Base-by-base conservation (phyloP, 805 yeast genomes). In the Millerozyma acaciae region DNA sequence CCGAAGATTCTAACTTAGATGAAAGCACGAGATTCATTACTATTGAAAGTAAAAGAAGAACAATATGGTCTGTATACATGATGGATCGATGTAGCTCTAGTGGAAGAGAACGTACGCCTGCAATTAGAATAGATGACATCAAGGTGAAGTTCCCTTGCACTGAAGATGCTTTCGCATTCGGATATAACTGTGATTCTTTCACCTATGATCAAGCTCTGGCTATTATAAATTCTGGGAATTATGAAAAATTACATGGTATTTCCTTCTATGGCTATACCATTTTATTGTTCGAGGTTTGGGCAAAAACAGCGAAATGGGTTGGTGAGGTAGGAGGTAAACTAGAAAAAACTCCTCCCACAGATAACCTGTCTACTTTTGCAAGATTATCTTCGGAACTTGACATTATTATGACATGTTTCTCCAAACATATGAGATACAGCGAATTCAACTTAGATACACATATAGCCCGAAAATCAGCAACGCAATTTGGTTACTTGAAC, bases 21-120 rank as follows among this genome's bases (percentile, higher is more conserved):
- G 48, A 45, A n/a, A 28, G 33, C 5, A 32, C 41, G 8, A 21
- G 30, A 8, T 49, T 50, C 21, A 50, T 63, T 14, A 36, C 45
- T 5, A 33, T 41, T 9, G 70, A 65, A 33, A 46, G 54, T 18
- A 53, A 59, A 39, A 30, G 66, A 21, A 39, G 70, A 27, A 62
- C 70, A 3, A 43, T 64, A 4, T 65, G 70, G 70, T 42, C 60
- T 4, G 65, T 62, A 8, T 62, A 56, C 33, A 61, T 64, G 67
- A 61, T 65, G 68, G 70, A 64, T 39, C 35, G 66, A 22, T 61
- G 68, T 35, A 62, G 55, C 22, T 53, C 64, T 6, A 55, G 64
- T 38, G 66, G 67, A 3, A 39, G 62, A 31, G 47, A 53, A 20
- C 36, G 68, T 19, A 48, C 57, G 7, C 48, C 62, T 12, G 57